Conservation (phyloP, 2,329 filamentous ascomycete species). For the Talaromyces atroroseus region DNA sequence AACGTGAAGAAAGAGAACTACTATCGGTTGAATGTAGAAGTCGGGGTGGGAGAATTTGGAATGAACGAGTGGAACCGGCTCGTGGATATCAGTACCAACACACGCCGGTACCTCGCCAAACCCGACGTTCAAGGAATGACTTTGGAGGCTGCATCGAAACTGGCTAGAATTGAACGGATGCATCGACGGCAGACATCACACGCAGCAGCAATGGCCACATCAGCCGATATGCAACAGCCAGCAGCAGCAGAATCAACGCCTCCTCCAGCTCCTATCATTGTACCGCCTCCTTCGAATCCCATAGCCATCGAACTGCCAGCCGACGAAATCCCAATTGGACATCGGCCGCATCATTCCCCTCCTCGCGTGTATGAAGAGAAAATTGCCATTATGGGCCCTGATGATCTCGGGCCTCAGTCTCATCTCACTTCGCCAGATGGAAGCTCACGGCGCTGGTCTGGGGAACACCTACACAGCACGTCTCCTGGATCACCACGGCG, state of each 20-base stretch:
- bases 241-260: conserved; percentile 20
- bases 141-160: conserved; percentile 67
- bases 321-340: conserved; percentile 34
- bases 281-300: conserved; percentile 40
- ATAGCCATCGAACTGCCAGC: conserved; percentile 57
- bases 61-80: conserved; percentile 98
- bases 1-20: conserved; percentile 85
- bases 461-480: conserved; percentile 34
- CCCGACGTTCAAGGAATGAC: conserved; percentile 72
- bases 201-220: conserved; percentile 30
- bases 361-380: conserved; percentile 57
- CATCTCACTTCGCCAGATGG: conserved; percentile 28
- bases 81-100: conserved; percentile 92
- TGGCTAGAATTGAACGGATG: conserved; percentile 76
- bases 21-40: conserved; percentile 92
- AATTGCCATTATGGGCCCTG: conserved; percentile 57
- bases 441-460: conserved; percentile 22
- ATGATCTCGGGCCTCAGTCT: conserved; percentile 40
- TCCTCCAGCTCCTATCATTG: conserved; percentile 24
- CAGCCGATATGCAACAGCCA: background rate
- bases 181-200: conserved; percentile 60
- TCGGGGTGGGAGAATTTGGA: conserved; percentile 91
- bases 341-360: conserved; percentile 16
- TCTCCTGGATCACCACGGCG: conserved; percentile 29
- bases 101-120: conserved; percentile 72